These are phyloP conservation scores for Boechera stricta DNA, from an alignment of 345 rosid species.

Conservation along the genomic window DNA sequence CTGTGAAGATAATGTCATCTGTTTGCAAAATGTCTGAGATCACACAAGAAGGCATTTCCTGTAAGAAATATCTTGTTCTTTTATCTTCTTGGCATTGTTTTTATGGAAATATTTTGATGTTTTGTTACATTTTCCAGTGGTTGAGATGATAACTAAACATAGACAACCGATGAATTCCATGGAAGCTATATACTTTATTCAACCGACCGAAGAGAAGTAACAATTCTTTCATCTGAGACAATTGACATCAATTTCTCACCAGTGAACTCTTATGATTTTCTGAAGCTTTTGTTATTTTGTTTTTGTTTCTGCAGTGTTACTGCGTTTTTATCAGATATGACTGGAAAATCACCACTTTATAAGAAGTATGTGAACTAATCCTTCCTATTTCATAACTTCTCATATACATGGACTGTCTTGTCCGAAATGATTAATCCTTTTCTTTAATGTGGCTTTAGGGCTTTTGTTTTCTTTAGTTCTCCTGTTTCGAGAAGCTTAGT, in stretches of 20 bases:
- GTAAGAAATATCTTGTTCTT: conserved; percentile 55
- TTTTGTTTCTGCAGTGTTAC: conserved; percentile 59
- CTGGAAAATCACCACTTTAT: conserved; percentile 83
- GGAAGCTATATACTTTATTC: conserved; percentile 94
- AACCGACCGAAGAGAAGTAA: conserved; percentile 89
- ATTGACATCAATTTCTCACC: conserved; percentile 22
- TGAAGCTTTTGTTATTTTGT: background rate
- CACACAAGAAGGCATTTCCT: conserved; percentile 89
- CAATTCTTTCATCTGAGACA: background rate
- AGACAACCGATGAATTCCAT: conserved; percentile 90
- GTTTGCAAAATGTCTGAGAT: conserved; percentile 95
- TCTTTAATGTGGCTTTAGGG: conserved; percentile 57
- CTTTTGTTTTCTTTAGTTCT: conserved; percentile 94
- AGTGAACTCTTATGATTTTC: background rate
- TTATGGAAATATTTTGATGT: background rate
- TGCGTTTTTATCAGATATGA: conserved; percentile 93
- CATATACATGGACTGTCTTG: background rate
- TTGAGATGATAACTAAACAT: conserved; percentile 79
- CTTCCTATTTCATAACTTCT: conserved; percentile 8
- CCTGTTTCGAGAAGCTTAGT: conserved; percentile 83
- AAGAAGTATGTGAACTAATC: conserved; percentile 69
- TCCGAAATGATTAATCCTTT: conserved; percentile 3
- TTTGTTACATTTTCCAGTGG: conserved; percentile 62
- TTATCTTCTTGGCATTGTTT: background rate
- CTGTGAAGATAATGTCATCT: conserved; percentile 86